Base-by-base conservation (phyloP, 768 basidiomycete species). In the Suillus decipiens region DNA sequence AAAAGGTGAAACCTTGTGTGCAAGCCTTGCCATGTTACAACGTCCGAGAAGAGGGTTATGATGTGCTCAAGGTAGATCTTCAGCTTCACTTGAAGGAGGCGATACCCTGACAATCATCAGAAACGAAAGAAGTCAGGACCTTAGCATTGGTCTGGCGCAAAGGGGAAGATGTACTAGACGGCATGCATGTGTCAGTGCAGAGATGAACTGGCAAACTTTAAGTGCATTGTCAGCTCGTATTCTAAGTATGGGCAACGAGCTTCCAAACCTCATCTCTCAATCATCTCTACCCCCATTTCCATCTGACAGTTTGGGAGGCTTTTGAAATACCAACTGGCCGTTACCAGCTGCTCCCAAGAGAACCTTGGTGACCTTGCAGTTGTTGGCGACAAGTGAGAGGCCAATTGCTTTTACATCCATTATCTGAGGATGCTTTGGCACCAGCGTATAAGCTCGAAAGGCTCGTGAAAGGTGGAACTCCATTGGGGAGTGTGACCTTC, bases 401-500 rank as follows among this genome's bases (percentile, higher is more conserved):
- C 60, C 6, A 37, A 11, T 58, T 36, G 61, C 47, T 8, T 48
- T 59, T 61, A 50, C 19, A 15, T 28, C 15, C 45, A 60, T 14
- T 68, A 12, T 51, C 42, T 45, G 6, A 12, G 22, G 41, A 45
- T 39, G 15, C 43, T 17, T n/a, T 69, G 90, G 88, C 42, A 76
- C 89, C 58, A 71, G 79, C 5, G 79, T 82, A 3, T 90, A 92
- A 88, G 0, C 77, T 91, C 8, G 77, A 82, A 41, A 69, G 72
- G 14, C 76, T 96, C 15, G 90, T 91, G 0, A 96, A 93, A 2
- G 94, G 93, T 10, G 94, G 94, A 5, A 95, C 93, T 93, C 92
- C 1, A 95, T 96, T 94, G 94, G 93, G 0, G 84, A 93, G 2
- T 87, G 86, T 1, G 93, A 95, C 73, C 80, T 96, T 28, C 76